These are phyloP conservation scores for Vitis cinerea DNA, from an alignment of 164 flowering plant genomes.

Conservation along the genomic window DNA sequence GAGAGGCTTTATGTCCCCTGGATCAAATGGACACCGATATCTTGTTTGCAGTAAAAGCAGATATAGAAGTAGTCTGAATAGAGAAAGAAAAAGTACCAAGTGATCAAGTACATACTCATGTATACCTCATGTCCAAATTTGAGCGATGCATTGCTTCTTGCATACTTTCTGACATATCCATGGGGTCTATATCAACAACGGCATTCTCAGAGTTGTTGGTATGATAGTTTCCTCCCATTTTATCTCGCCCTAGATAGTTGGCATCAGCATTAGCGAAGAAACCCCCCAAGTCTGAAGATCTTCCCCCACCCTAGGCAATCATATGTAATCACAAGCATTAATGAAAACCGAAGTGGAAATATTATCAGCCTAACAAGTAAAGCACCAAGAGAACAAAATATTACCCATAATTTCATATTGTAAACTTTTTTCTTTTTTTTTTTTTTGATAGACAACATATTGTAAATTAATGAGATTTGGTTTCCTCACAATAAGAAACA, in stretches of 20 bases:
- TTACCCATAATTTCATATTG: no score
- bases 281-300: constrained; percentile 59
- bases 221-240: constrained; percentile 36
- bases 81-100: background rate
- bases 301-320: constrained; percentile 52
- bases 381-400: background rate
- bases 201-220: constrained; percentile 25
- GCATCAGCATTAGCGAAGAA: constrained; percentile 77
- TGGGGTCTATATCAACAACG: constrained; percentile 59
- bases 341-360: background rate
- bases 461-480: no score
- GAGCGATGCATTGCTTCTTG: constrained; percentile 98
- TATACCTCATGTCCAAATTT: constrained; percentile 92
- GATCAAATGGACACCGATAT: background rate
- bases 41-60: background rate
- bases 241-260: constrained; percentile 52
- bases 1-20: background rate
- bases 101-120: constrained; percentile 29
- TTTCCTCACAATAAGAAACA: no score
- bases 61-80: no score
- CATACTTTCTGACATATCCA: constrained; percentile 94
- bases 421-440: no score
- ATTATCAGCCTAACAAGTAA: background rate
- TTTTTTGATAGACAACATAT: no score
- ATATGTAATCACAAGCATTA: constrained; percentile 9